Conservation (phyloP, 2,329 filamentous ascomycete genomes). For the Clonostachys byssicola region DNA sequence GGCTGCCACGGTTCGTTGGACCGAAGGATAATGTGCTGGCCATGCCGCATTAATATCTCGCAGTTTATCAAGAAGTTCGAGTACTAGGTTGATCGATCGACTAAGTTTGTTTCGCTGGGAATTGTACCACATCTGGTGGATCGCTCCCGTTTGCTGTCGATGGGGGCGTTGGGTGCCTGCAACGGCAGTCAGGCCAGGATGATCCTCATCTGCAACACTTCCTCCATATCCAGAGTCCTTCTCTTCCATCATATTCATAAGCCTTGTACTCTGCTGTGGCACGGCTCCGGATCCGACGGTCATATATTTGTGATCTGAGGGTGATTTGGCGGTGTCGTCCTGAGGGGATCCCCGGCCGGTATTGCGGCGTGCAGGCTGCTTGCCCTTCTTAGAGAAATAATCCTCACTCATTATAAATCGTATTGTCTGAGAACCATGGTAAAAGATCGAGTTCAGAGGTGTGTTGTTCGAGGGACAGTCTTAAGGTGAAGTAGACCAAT, state of each 20-base stretch:
- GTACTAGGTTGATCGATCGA: slow-evolving; percentile 79
- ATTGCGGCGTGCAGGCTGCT: slow-evolving; percentile 25
- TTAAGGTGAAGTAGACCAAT: too few species aligned
- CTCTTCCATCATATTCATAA: slow-evolving; percentile 80
- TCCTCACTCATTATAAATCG: slow-evolving; percentile 53
- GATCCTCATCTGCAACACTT: slow-evolving; percentile 65
- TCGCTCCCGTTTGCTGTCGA: slow-evolving; percentile 66
- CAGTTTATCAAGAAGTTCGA: slow-evolving; percentile 77
- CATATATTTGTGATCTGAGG: slow-evolving; percentile 56
- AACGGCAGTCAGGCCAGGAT: slow-evolving; percentile 37
- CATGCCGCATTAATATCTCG: slow-evolving; percentile 87
- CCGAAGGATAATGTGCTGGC: slow-evolving; percentile 92
- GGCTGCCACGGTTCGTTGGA: slow-evolving; percentile 55
- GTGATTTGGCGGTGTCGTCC: too few species aligned
- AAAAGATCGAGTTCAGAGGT: too few species aligned
- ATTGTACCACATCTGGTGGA: slow-evolving; percentile 94
- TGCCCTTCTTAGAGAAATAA: slow-evolving; percentile 51
- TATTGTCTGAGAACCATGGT: too few species aligned
- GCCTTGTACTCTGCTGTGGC: slow-evolving; percentile 74
- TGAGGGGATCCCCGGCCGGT: too few species aligned
- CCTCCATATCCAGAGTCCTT: slow-evolving; percentile 90
- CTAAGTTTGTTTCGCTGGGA: slow-evolving; percentile 84
- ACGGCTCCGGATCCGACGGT: slow-evolving; percentile 80
- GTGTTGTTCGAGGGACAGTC: too few species aligned
- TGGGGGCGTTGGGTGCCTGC: slow-evolving; percentile 44